Evolutionary conservation across 768 basidiomycete species (phyloP).

Genomic region (Boletellus emodensis): DNA sequence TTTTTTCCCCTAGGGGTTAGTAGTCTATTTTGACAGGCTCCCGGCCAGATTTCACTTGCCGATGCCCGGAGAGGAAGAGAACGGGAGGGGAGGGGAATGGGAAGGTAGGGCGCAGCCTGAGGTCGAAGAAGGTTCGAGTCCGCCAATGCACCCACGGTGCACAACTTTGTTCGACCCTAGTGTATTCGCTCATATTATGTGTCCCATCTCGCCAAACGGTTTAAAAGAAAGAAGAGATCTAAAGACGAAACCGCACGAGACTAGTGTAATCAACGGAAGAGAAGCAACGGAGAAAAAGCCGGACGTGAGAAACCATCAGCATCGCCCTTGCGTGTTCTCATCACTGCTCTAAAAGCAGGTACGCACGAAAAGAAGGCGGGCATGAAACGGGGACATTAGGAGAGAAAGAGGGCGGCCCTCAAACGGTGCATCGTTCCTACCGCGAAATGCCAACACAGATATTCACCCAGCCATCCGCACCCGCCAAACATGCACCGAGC

Average conservation of each 20-base stretch:
- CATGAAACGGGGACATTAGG: neutral
- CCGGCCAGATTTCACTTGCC: too few relatives aligned
- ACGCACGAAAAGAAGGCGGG: neutral
- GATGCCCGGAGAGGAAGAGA: too few relatives aligned
- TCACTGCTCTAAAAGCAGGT: neutral
- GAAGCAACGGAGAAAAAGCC: neutral
- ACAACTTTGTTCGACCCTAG: neutral
- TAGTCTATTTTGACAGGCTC: too few relatives aligned
- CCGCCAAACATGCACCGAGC: conserved; percentile 88
- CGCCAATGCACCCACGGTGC: too few relatives aligned
- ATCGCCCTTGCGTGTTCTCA: neutral
- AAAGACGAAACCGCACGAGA: conserved; percentile 2
- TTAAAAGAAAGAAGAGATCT: conserved; percentile 7
- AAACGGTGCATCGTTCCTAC: conserved; percentile 9
- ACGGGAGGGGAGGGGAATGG: too few relatives aligned
- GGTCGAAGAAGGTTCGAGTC: too few relatives aligned
- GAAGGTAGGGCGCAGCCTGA: too few relatives aligned
- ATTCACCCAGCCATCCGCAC: conserved; percentile 94
- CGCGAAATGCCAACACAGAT: conserved; percentile 68
- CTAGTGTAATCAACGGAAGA: conserved; percentile 2
- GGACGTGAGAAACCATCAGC: neutral
- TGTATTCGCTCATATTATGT: conserved; percentile 10
- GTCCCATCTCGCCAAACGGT: neutral
- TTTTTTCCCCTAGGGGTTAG: too few relatives aligned
- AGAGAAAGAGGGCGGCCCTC: neutral